phyloP scores from a whole-genome alignment of 352 stramenopile genomes.

The Aphanomyces astaci region DNA sequence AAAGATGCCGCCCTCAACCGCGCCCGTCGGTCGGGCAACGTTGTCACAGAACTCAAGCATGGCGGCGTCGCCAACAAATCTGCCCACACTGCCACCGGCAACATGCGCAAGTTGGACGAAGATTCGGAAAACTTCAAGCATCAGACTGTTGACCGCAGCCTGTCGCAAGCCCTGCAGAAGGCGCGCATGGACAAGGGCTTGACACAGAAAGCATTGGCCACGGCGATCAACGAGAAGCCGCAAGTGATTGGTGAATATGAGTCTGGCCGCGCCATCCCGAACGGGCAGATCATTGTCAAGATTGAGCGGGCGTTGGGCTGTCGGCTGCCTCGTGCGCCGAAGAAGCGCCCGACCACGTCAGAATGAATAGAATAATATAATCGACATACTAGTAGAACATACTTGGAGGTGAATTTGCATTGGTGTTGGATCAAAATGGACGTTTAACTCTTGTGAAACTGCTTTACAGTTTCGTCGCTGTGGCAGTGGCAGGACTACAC shows the following conservation, averaged over 20 bases:
- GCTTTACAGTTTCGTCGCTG: neutral
- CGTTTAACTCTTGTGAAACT: neutral
- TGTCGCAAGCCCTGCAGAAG: constrained; percentile 92
- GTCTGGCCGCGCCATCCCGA: constrained; percentile 95
- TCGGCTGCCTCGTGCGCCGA: constrained; percentile 68
- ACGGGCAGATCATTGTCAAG: constrained; percentile 96
- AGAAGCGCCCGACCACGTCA: constrained; percentile 33
- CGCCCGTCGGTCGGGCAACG: constrained; percentile 56
- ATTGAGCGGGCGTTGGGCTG: constrained; percentile 91
- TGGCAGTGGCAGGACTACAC: too few species aligned
- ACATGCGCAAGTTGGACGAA: constrained; percentile 88
- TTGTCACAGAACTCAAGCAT: constrained; percentile 68
- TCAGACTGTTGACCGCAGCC: constrained; percentile 70
- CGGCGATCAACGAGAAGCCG: constrained; percentile 92
- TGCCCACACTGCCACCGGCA: constrained; percentile 61
- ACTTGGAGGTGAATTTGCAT: neutral
- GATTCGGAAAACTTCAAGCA: constrained; percentile 87
- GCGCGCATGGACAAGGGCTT: constrained; percentile 96
- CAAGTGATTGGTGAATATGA: constrained; percentile 97
- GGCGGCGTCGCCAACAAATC: constrained; percentile 78
- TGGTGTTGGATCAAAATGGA: neutral
- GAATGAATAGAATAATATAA: constrained; percentile 19
- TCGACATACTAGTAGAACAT: constrained; percentile 3
- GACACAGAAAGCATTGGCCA: constrained; percentile 97
- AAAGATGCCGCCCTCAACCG: constrained; percentile 68